A percentile compares a stretch with the other conserved stretches of the same genome.
These are phyloP conservation scores for Paxillus rubicundulus DNA, from an alignment of 768 basidiomycete genomes.

Conservation along the genomic window DNA sequence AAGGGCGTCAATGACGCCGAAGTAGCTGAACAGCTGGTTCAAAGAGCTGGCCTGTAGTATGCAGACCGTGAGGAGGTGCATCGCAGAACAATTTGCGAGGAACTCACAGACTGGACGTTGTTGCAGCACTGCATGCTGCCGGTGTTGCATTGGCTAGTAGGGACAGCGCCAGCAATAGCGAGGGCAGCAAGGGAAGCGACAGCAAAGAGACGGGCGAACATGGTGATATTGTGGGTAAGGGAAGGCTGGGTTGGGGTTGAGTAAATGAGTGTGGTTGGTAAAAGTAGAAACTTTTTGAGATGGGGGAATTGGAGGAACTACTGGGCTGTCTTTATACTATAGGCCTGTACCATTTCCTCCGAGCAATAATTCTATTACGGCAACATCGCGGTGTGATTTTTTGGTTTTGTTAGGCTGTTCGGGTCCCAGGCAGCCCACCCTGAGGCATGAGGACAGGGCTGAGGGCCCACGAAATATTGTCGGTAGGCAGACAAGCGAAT, in stretches of 20 bases:
- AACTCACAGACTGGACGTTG: conserved; percentile 4
- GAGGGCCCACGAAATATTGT: too few relatives aligned
- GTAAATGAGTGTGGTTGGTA: conserved; percentile 6
- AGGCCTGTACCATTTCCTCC: not conserved
- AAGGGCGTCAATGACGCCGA: not conserved
- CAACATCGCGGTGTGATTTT: too few relatives aligned
- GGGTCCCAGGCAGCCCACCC: too few relatives aligned
- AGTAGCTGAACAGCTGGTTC: too few relatives aligned
- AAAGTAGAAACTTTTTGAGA: not conserved
- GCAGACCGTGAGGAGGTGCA: not conserved
- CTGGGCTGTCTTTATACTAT: conserved; percentile 9
- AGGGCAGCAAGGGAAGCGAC: conserved; percentile 16
- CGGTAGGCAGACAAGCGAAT: too few relatives aligned
- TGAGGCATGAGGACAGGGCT: too few relatives aligned
- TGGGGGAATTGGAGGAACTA: not conserved
- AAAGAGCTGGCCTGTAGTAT: not conserved
- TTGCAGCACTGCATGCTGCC: conserved; percentile 16
- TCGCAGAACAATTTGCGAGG: not conserved
- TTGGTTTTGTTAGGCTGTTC: too few relatives aligned
- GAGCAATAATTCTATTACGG: too few relatives aligned
- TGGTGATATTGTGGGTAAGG: conserved; percentile 8
- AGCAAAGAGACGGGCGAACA: conserved; percentile 16
- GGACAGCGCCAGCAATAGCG: conserved; percentile 8
- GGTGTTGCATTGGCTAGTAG: conserved; percentile 7
- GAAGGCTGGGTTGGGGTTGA: not conserved